These are phyloP conservation scores for Triticum aestivum DNA, from an alignment of 176 grass and related monocot genomes.

Conservation along the genomic window DNA sequence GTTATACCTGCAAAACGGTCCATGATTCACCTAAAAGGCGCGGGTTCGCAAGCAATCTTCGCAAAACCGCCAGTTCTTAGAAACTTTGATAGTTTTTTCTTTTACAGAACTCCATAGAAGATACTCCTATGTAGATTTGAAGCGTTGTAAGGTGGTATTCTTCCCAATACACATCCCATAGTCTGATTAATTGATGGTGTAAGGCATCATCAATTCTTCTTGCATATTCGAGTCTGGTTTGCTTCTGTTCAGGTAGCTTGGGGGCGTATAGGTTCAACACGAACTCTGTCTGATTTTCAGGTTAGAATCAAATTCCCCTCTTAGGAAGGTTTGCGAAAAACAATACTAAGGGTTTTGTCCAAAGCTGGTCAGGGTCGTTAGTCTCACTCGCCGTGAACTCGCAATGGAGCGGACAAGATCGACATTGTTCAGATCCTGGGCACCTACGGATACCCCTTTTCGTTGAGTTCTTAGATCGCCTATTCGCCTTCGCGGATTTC, in stretches of 20 bases:
- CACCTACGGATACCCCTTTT: too few species aligned
- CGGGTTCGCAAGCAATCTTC: neutral
- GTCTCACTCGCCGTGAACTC: too few species aligned
- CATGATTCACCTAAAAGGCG: slow-evolving; percentile 23
- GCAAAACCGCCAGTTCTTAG: neutral
- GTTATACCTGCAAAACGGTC: slow-evolving; percentile 66
- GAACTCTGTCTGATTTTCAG: neutral
- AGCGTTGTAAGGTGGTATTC: neutral
- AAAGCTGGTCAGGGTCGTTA: too few species aligned
- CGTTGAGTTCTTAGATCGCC: too few species aligned
- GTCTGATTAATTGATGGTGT: neutral
- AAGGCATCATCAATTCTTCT: neutral
- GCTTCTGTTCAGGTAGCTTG: neutral
- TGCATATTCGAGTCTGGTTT: neutral
- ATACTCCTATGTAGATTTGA: neutral
- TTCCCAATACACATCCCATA: neutral
- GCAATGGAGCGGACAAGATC: too few species aligned
- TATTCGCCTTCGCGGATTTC: too few species aligned
- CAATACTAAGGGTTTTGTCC: too few species aligned
- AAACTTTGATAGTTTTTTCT: too few species aligned
- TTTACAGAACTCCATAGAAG: too few species aligned
- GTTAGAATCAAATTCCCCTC: neutral
- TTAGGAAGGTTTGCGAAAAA: neutral
- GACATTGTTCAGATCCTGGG: too few species aligned
- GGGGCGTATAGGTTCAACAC: neutral